Evolutionary conservation across 192 early-diverging fungal genomes (phyloP).

Genomic region (Linnemannia exigua): DNA sequence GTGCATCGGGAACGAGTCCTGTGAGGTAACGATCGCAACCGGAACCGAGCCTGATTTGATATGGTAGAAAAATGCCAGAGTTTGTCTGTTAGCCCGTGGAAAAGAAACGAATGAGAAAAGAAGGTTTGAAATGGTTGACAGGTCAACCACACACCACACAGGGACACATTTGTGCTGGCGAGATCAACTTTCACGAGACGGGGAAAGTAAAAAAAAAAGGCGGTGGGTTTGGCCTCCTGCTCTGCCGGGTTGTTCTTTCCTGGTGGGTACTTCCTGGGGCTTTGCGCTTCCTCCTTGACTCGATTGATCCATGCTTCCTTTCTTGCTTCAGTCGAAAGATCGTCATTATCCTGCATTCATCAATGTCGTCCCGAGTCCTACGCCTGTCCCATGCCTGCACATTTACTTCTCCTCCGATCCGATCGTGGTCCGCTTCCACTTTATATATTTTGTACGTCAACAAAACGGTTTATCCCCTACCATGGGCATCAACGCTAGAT

Average conservation of each 20-base stretch:
- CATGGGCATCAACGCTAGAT: conserved; percentile 9
- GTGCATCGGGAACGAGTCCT: conserved; percentile 42
- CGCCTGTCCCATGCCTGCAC: neutral
- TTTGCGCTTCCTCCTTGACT: neutral
- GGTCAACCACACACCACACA: neutral
- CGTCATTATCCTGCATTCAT: neutral
- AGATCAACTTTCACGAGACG: neutral
- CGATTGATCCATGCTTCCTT: neutral
- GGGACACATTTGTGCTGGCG: neutral
- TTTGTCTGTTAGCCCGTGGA: neutral
- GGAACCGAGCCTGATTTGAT: conserved; percentile 59
- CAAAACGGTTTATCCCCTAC: neutral
- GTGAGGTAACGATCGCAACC: conserved; percentile 47
- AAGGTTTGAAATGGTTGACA: conserved; percentile 12
- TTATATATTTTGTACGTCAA: neutral
- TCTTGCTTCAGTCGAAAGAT: neutral
- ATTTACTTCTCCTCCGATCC: neutral
- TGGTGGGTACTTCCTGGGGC: neutral
- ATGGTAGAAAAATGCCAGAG: conserved; percentile 1
- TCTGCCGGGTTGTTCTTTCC: neutral
- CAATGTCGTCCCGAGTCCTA: neutral
- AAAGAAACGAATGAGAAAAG: neutral
- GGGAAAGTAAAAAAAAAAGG: neutral
- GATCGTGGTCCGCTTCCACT: neutral
- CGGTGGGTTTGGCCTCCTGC: neutral